Evolutionary conservation across 345 rosid species (phyloP).

Genomic region (Brassica juncea): DNA sequence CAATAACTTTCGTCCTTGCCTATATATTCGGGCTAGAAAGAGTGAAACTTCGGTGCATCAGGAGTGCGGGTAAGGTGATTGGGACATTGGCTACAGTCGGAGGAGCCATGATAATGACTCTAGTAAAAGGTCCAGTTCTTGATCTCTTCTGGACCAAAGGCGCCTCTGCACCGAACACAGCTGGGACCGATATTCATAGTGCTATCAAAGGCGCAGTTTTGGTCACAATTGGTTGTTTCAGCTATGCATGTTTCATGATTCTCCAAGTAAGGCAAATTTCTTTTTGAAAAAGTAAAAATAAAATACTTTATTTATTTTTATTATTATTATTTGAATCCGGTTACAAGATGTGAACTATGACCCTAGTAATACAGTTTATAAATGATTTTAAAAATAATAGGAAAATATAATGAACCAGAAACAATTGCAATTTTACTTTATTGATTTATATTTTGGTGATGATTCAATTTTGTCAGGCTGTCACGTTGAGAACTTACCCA

Average conservation of each 20-base stretch:
- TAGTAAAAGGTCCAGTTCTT: constrained; percentile 63
- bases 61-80: constrained; percentile 60
- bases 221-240: constrained; percentile 63
- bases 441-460: background rate
- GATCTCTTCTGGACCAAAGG: constrained; percentile 60
- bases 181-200: constrained; percentile 48
- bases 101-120: constrained; percentile 94
- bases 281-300: too few species aligned
- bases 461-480: constrained; percentile 43
- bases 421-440: background rate
- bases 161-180: constrained; percentile 37
- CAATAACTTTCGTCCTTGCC: constrained; percentile 77
- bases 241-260: constrained; percentile 77
- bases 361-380: background rate
- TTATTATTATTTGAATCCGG: background rate
- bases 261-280: constrained; percentile 52
- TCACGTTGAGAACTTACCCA: constrained; percentile 64
- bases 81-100: constrained; percentile 81
- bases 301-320: background rate
- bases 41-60: constrained; percentile 51
- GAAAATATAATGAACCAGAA: background rate
- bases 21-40: constrained; percentile 72
- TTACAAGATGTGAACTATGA: background rate
- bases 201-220: constrained; percentile 66
- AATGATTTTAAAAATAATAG: background rate